A percentile compares a stretch with the other conserved stretches of the same genome.
phyloP scores from a whole-genome alignment of 2,329 filamentous ascomycete species.

The Cryoendolithus antarcticus region DNA sequence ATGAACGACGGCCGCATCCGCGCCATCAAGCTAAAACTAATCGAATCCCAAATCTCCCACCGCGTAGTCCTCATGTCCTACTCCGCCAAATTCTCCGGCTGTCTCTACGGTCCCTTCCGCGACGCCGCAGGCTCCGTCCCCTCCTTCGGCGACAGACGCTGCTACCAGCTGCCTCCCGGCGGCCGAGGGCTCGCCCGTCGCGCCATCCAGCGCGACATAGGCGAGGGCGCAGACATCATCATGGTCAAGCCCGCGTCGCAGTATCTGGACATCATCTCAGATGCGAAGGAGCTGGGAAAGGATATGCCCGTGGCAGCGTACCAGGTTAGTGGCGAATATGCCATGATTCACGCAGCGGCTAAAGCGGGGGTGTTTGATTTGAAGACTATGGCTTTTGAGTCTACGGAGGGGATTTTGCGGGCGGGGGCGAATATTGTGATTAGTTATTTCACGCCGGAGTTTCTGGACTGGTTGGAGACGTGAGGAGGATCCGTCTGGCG shows the following conservation, averaged over 20 bases:
- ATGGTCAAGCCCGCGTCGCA: constrained; percentile 98
- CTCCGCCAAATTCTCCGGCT: constrained; percentile 93
- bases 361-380: constrained; percentile 95
- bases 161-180: constrained; percentile 91
- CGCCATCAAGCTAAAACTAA: constrained; percentile 94
- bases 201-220: constrained; percentile 80
- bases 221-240: constrained; percentile 91
- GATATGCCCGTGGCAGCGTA: constrained; percentile 92
- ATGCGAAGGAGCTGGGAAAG: constrained; percentile 85
- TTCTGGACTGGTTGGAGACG: constrained; percentile 48
- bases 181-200: constrained; percentile 83
- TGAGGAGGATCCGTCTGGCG: constrained; percentile 5
- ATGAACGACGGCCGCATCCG: constrained; percentile 98
- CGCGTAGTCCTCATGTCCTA: constrained; percentile 93
- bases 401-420: constrained; percentile 81
- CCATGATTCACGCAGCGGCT: constrained; percentile 93
- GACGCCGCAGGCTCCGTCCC: constrained; percentile 87
- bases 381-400: constrained; percentile 88
- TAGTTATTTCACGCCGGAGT: constrained; percentile 83
- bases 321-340: constrained; percentile 92
- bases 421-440: constrained; percentile 89
- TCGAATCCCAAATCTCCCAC: constrained; percentile 87
- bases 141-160: constrained; percentile 86
- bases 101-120: constrained; percentile 91
- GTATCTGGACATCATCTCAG: constrained; percentile 94